Percentiles rank a stretch among this genome's conserved stretches.
phyloP scores from a whole-genome alignment of 2,329 filamentous ascomycete species.

The Diaporthe citri region DNA sequence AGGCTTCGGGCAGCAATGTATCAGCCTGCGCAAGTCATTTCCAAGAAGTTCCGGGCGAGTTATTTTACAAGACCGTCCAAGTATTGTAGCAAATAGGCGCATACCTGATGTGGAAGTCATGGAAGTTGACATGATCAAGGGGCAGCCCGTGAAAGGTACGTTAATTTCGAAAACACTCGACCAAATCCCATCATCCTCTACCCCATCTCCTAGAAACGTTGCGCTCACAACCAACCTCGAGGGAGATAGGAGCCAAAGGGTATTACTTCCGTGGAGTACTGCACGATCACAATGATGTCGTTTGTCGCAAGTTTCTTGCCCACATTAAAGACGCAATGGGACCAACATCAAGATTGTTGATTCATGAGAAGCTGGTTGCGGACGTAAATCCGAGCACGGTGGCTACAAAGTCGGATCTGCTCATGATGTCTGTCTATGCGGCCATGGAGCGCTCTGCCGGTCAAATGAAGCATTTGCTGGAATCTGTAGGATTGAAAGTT shows the following conservation, averaged over 20 bases:
- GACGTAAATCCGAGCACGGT: not conserved
- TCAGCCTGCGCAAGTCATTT: conserved; percentile 11
- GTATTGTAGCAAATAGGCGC: not conserved
- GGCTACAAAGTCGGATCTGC: conserved; percentile 15
- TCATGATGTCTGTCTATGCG: conserved; percentile 20
- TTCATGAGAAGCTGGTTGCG: conserved; percentile 7
- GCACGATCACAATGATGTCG: conserved; percentile 11
- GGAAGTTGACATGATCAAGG: conserved; percentile 17
- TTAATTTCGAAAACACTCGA: not conserved
- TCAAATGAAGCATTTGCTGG: not conserved
- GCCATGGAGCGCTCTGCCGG: conserved; percentile 16
- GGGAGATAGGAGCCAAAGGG: not conserved
- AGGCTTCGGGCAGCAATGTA: conserved; percentile 7
- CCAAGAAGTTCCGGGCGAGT: not conserved
- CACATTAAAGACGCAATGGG: not conserved
- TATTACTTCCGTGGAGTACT: conserved; percentile 12
- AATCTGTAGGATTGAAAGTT: conserved; percentile 9
- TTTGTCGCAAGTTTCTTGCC: conserved; percentile 5
- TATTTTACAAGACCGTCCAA: conserved; percentile 10
- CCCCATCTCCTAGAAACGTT: too few relatives aligned
- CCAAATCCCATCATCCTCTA: not conserved
- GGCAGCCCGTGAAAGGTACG: conserved; percentile 3
- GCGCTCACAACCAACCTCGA: not conserved
- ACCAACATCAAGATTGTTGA: conserved; percentile 4
- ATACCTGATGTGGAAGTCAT: conserved; percentile 10